These are phyloP conservation scores for Adenanthera pavonina DNA, from an alignment of 306 rosid genomes.

Conservation along the genomic window DNA sequence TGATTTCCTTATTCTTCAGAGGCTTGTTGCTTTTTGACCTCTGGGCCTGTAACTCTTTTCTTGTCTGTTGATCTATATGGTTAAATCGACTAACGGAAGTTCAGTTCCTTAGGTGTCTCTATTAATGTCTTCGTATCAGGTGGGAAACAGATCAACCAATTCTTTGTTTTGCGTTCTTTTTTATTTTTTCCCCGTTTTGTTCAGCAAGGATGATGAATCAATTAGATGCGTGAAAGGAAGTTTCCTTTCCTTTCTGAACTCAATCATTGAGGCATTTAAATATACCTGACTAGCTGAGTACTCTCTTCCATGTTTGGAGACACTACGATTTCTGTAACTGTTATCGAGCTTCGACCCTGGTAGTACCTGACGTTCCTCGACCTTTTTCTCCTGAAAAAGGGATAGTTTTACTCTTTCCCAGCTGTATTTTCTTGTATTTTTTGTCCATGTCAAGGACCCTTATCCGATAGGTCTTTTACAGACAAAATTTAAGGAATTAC, in stretches of 20 bases:
- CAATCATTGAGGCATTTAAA: constrained; percentile 62
- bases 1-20: constrained; percentile 36
- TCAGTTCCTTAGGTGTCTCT: constrained; percentile 32
- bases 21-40: constrained; percentile 34
- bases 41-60: constrained; percentile 22
- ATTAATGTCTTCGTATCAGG: constrained; percentile 46
- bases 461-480: background rate
- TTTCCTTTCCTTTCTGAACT: constrained; percentile 63
- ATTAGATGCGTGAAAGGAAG: constrained; percentile 79
- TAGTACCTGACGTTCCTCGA: background rate
- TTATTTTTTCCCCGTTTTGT: background rate
- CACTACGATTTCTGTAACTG: background rate
- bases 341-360: background rate
- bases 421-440: background rate
- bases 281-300: constrained; percentile 52
- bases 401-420: background rate
- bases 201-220: constrained; percentile 70
- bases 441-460: background rate
- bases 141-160: constrained; percentile 48
- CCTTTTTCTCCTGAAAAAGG: no score
- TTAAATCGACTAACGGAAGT: constrained; percentile 25
- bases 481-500: background rate
- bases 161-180: background rate
- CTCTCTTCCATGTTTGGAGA: background rate
- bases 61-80: constrained; percentile 17